Percentiles rank a stretch among this genome's conserved stretches.
These are phyloP conservation scores for Neostapfia colusana DNA, from an alignment of 176 grass and related monocot species.

Conservation along the genomic window DNA sequence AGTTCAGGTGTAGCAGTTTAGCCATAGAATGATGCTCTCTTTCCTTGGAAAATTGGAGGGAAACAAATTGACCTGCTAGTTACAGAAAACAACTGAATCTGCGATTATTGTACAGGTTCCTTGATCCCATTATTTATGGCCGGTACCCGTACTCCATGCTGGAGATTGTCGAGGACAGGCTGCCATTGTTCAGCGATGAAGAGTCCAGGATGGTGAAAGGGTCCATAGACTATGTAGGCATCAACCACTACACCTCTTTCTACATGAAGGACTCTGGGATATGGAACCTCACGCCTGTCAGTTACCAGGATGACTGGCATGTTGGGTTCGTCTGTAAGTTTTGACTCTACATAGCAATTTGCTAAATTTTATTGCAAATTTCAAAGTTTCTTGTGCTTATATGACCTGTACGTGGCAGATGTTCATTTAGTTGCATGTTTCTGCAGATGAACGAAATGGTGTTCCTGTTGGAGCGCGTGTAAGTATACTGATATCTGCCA, in stretches of 20 bases:
- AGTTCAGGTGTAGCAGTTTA: background rate
- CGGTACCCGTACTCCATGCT: constrained; percentile 66
- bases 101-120: constrained; percentile 41
- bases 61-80: background rate
- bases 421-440: constrained; percentile 24
- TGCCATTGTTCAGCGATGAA: constrained; percentile 69
- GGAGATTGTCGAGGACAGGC: constrained; percentile 63
- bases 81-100: constrained; percentile 1
- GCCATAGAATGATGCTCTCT: background rate
- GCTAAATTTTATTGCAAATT: background rate
- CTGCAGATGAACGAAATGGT: constrained; percentile 55
- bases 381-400: background rate
- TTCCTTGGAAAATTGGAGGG: background rate
- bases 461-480: constrained; percentile 59
- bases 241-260: constrained; percentile 86
- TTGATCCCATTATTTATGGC: constrained; percentile 62
- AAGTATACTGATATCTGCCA: constrained; percentile 15
- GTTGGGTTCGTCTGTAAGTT: constrained; percentile 64
- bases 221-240: constrained; percentile 76
- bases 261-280: constrained; percentile 65
- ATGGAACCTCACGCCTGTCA: constrained; percentile 45
- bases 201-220: constrained; percentile 81
- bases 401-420: background rate
- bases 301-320: constrained; percentile 81
- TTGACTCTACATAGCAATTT: background rate